Conservation (phyloP, 176 grass and related monocot genomes). For the Bromus sterilis region DNA sequence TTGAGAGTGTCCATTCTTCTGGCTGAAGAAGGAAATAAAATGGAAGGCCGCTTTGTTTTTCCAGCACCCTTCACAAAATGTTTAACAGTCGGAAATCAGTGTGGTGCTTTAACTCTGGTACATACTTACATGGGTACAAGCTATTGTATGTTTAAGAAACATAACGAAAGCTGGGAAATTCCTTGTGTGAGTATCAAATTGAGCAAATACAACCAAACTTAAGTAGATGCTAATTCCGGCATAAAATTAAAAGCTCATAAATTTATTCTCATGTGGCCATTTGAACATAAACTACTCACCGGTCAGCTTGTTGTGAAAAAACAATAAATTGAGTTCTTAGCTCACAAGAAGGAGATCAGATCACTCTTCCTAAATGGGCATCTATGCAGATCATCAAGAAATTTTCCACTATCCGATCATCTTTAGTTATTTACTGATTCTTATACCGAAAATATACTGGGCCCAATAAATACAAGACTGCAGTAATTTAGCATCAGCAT, state of each 20-base stretch:
- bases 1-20: constrained; percentile 97
- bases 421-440: neutral
- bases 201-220: neutral
- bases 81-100: constrained; percentile 6
- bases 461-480: neutral
- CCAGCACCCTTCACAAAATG: constrained; percentile 44
- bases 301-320: neutral
- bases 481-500: neutral
- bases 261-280: neutral
- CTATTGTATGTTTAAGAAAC: neutral
- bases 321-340: neutral
- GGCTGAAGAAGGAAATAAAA: constrained; percentile 73
- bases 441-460: neutral
- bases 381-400: neutral
- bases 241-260: neutral
- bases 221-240: neutral
- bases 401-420: neutral
- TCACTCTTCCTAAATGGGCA: neutral
- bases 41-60: constrained; percentile 61
- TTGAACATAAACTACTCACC: neutral
- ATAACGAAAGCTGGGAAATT: neutral
- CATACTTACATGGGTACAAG: neutral
- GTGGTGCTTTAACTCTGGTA: neutral
- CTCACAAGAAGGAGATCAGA: neutral
- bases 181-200: neutral